phyloP scores from a whole-genome alignment of 768 basidiomycete genomes.

The Pleurotus eryngii region DNA sequence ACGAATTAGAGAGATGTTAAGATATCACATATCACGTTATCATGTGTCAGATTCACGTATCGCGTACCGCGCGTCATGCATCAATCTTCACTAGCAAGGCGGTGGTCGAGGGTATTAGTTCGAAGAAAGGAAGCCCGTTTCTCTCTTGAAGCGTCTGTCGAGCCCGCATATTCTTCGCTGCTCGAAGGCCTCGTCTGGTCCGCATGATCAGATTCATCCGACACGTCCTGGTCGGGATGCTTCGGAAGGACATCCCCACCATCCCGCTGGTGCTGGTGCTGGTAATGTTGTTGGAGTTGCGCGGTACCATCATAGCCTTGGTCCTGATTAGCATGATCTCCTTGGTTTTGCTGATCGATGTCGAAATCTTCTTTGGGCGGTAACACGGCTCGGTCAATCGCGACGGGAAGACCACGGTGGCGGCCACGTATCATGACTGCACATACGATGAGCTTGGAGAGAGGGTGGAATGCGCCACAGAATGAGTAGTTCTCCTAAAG shows the following conservation, averaged over 20 bases:
- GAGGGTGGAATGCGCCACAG: constrained; percentile 67
- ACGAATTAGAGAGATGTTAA: no score
- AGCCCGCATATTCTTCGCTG: not conserved
- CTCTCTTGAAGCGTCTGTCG: not conserved
- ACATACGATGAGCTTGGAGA: constrained; percentile 87
- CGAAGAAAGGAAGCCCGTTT: not conserved
- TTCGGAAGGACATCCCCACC: constrained; percentile 26
- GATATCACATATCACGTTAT: no score
- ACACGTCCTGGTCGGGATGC: not conserved
- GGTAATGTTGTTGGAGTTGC: constrained; percentile 26
- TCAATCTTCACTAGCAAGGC: no score
- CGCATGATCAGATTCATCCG: not conserved
- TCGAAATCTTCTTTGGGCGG: constrained; percentile 71
- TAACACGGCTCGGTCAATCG: constrained; percentile 85
- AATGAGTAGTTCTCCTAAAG: constrained; percentile 77
- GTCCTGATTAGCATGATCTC: not conserved
- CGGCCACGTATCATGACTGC: constrained; percentile 92
- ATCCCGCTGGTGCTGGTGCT: constrained; percentile 20
- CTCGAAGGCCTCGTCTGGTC: not conserved
- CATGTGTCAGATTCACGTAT: no score
- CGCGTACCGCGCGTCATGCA: no score
- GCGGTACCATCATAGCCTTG: constrained; percentile 38
- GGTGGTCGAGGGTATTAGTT: not conserved
- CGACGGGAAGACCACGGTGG: constrained; percentile 84
- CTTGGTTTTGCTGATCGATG: constrained; percentile 12